Base-by-base conservation (phyloP, 306 rosid genomes). In the Quercus cerris region DNA sequence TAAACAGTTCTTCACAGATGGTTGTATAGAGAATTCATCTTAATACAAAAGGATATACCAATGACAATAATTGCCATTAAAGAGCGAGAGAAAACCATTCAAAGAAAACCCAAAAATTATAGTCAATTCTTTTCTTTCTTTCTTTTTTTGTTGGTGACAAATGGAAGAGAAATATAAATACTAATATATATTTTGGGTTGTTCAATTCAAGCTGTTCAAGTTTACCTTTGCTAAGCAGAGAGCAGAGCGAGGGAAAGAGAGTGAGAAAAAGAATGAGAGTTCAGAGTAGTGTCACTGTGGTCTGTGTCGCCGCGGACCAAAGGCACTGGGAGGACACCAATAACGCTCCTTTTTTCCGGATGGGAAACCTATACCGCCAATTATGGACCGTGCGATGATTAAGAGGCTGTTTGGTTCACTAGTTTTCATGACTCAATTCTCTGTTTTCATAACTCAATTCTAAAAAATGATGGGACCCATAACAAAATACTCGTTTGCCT, bases 311-410 rank as follows among this genome's bases (percentile, higher is more conserved):
- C 67, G 74, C 41, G 74, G 41, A 67, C 74, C 12, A 11, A 35
- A 66, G 38, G 72, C 55, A 67, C 54, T 67, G 74, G 33, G 80
- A 52, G 80, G 63, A 67, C 80, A 5, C 59, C 23, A 31, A 54
- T 77, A 28, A 67, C 80, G 56, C 66, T 52, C 80, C 73, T 14
- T n/a, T 6, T 31, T 77, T 66, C 27, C 25, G 28, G 74, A 66
- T 64, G 23, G 41, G 11, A 30, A 77, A 33, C 74, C 71, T 66
- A 10, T 28, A 31, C 18, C 20, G 5, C 4, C 25, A 28, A 11
- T 28, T 67, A 20, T 33, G 14, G 70, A 33, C 66, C 67, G 66
- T 77, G 9, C 10, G 73, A 64, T 76, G n/a, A n/a, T n/a, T n/a
- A n/a, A n/a, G n/a, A n/a, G n/a, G n/a, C n/a, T n/a, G n/a, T n/a